Conservation (phyloP, 805 yeast genomes). For the Wickerhamomyces alni region DNA sequence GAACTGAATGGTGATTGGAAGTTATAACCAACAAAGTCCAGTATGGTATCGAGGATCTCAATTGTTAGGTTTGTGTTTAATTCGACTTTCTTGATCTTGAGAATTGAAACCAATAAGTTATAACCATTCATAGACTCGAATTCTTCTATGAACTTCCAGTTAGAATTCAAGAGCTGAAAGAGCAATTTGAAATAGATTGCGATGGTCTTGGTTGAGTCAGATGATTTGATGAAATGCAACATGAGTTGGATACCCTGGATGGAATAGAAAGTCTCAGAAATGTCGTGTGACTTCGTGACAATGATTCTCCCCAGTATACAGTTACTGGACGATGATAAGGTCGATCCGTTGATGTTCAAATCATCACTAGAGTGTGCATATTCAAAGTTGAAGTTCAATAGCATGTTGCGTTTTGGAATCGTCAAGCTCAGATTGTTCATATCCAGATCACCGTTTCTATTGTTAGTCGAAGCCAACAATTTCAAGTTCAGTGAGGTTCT, state of each 20-base stretch:
- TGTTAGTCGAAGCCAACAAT: slow-evolving; percentile 26
- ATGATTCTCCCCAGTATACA: slow-evolving; percentile 9
- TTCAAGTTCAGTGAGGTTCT: slow-evolving; percentile 31
- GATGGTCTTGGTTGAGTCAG: slow-evolving; percentile 30
- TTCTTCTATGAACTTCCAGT: slow-evolving; percentile 49
- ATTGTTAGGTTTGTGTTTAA: slow-evolving; percentile 25
- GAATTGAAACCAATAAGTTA: slow-evolving; percentile 46
- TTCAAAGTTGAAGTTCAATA: slow-evolving; percentile 16
- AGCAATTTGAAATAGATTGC: slow-evolving; percentile 33
- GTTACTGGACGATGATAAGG: slow-evolving; percentile 1
- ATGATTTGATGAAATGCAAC: slow-evolving; percentile 39
- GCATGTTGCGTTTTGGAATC: slow-evolving; percentile 12
- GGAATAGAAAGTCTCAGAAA: slow-evolving; percentile 20
- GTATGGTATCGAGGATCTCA: slow-evolving; percentile 42
- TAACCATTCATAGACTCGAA: slow-evolving; percentile 59
- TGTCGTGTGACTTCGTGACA: slow-evolving; percentile 3
- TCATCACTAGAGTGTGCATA: neutral
- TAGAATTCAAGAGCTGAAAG: slow-evolving; percentile 36
- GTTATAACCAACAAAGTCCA: slow-evolving; percentile 53
- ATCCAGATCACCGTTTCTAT: slow-evolving; percentile 14
- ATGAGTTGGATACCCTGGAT: slow-evolving; percentile 48
- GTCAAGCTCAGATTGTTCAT: slow-evolving; percentile 12
- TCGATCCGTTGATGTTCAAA: neutral
- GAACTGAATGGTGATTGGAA: slow-evolving; percentile 46
- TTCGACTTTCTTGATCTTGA: slow-evolving; percentile 37